phyloP scores from a whole-genome alignment of 441 rosid species.

The Bruguiera hainesii region DNA sequence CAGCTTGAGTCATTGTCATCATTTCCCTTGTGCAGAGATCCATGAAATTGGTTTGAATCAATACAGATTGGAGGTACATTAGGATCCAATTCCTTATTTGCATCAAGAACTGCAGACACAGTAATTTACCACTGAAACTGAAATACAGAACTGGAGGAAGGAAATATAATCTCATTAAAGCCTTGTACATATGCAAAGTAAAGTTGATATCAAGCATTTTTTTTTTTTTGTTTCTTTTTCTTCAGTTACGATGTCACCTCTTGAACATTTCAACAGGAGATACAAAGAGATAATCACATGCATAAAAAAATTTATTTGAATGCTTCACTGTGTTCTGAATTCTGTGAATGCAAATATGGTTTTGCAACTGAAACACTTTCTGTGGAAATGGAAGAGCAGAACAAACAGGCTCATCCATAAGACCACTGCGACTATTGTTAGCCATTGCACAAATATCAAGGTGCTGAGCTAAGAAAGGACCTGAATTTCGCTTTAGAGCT shows the following conservation, averaged over 20 bases:
- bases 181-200: too few species aligned
- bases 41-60: slow-evolving; percentile 57
- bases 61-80: slow-evolving; percentile 44
- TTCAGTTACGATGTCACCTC: neutral
- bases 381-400: neutral
- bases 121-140: neutral
- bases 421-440: neutral
- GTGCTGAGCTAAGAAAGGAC: slow-evolving; percentile 31
- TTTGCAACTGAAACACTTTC: neutral
- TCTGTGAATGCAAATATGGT: neutral
- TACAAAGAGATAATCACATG: too few species aligned
- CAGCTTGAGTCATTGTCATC: slow-evolving; percentile 75
- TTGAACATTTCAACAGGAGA: too few species aligned
- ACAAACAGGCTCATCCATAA: neutral
- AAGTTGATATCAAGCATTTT: neutral
- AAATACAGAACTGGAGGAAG: neutral
- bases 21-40: slow-evolving; percentile 61
- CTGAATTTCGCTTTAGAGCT: slow-evolving; percentile 66
- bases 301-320: too few species aligned
- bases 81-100: slow-evolving; percentile 64
- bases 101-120: slow-evolving; percentile 51
- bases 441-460: slow-evolving; percentile 4
- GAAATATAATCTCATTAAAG: neutral
- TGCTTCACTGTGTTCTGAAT: too few species aligned
- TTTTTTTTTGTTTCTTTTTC: neutral